phyloP scores from a whole-genome alignment of 177 flowering plant species.

The Vitis hybrid region DNA sequence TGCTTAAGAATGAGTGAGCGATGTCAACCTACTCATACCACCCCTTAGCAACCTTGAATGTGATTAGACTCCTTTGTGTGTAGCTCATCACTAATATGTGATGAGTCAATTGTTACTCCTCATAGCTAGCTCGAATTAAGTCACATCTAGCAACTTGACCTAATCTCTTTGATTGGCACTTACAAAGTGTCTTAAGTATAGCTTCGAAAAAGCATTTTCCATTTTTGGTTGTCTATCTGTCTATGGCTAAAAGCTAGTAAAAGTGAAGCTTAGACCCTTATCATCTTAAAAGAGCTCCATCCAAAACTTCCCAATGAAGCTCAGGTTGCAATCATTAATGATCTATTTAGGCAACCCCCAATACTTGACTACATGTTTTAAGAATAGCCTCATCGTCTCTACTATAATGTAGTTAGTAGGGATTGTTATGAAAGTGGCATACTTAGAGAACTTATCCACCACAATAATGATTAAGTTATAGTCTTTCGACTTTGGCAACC shows the following conservation, averaged over 20 bases:
- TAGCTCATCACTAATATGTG: neutral
- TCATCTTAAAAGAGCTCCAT: neutral
- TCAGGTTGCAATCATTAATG: slow-evolving; percentile 6
- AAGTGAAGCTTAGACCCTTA: slow-evolving; percentile 4
- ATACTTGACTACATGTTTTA: slow-evolving; percentile 10
- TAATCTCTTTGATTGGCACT: slow-evolving; percentile 4
- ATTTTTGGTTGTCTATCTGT: slow-evolving; percentile 11
- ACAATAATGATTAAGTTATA: slow-evolving; percentile 2
- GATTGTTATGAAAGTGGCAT: slow-evolving; percentile 5
- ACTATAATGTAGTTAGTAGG: neutral
- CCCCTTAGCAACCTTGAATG: neutral
- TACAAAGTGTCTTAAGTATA: slow-evolving; percentile 10
- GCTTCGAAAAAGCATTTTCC: slow-evolving; percentile 4
- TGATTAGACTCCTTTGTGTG: neutral
- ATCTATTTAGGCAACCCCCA: slow-evolving; percentile 8
- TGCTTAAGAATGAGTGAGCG: neutral
- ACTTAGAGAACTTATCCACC: slow-evolving; percentile 15
- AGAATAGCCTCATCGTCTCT: slow-evolving; percentile 2
- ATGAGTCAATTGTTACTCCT: slow-evolving; percentile 8
- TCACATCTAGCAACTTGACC: slow-evolving; percentile 2
- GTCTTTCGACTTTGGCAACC: slow-evolving; percentile 3
- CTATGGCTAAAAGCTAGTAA: slow-evolving; percentile 17
- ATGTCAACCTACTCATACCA: neutral
- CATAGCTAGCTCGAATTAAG: neutral
- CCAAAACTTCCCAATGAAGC: slow-evolving; percentile 14